These are phyloP conservation scores for Pleurotus giganteus DNA, from an alignment of 768 basidiomycete species.

Conservation along the genomic window DNA sequence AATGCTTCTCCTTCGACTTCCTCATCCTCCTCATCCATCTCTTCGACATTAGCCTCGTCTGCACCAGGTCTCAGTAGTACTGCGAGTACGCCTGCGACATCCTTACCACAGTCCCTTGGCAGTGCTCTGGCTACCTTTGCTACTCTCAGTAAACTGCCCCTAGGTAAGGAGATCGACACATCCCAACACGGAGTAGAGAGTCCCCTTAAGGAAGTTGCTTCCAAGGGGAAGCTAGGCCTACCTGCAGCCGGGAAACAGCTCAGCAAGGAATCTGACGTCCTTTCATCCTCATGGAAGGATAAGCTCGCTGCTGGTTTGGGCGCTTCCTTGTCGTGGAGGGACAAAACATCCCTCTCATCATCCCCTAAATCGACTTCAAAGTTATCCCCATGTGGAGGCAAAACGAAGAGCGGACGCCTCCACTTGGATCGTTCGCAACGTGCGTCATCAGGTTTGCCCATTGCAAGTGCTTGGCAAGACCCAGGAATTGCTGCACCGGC, in stretches of 20 bases:
- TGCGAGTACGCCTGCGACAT: constrained; percentile 14
- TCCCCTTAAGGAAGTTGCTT: background rate
- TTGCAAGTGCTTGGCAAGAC: constrained; percentile 47
- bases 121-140: constrained; percentile 41
- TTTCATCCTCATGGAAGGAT: constrained; percentile 39
- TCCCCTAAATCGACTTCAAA: constrained; percentile 33
- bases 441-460: constrained; percentile 34
- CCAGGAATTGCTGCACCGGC: constrained; percentile 51
- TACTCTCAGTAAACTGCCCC: constrained; percentile 23
- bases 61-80: constrained; percentile 4
- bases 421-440: constrained; percentile 27
- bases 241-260: background rate
- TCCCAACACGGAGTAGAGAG: background rate
- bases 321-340: constrained; percentile 32
- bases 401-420: constrained; percentile 3
- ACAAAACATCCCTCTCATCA: constrained; percentile 34
- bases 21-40: constrained; percentile 54
- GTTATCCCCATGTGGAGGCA: constrained; percentile 5
- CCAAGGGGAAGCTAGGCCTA: background rate
- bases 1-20: constrained; percentile 31
- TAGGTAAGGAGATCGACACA: constrained; percentile 13
- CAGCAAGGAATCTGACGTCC: constrained; percentile 25
- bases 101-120: constrained; percentile 28
- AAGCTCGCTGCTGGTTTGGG: constrained; percentile 16
- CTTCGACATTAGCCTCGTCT: constrained; percentile 30